Base-by-base conservation (phyloP, 75 land plant genomes). In the Pseudotsuga menziesii region DNA sequence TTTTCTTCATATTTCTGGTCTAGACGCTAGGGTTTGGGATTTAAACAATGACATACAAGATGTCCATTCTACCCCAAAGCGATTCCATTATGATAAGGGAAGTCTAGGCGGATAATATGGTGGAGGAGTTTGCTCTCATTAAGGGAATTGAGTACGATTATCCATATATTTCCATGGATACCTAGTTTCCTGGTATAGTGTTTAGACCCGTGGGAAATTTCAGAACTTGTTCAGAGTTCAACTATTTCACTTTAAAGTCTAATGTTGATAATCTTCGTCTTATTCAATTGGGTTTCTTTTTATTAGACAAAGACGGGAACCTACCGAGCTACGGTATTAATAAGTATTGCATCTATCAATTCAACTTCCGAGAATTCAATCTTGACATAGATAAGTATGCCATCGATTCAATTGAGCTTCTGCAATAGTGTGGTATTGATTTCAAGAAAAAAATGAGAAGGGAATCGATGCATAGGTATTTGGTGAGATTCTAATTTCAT, bases 161-260 rank as follows among this genome's bases (percentile, higher is more conserved):
- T 48, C 90, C 90, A 16, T 86, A 61, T 69, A 52, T 88, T 67
- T 85, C 90, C 16, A 88, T 88, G 90, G 90, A 88, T 74, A 88
- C 90, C 15, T 88, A 88, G 81, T 88, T 88, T 74, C 90, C 90
- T 48, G 88, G 90, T 61, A 77, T 81, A 70, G 90, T 88, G 60
- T 72, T 82, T 71, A 76, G 85, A 27, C 85, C 90, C 1, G 80
- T 86, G 19, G 84, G 85, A 41, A 77, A 56, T 56, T 88, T 82
- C 82, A 72, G 55, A 63, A 71, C 58, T 60, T 78, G 63, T 75
- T 85, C 90, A 35, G 88, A 83, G 63, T 85, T 61, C 58, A 76
- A 88, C 56, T 91, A 89, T 74, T 78, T 79, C 75, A 84, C 82
- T 23, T 79, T 88, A 15, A 77, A 84, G 74, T 79, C 82, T 15